Evolutionary conservation across 768 basidiomycete genomes (phyloP).

Genomic region (Favolaschia claudopus): DNA sequence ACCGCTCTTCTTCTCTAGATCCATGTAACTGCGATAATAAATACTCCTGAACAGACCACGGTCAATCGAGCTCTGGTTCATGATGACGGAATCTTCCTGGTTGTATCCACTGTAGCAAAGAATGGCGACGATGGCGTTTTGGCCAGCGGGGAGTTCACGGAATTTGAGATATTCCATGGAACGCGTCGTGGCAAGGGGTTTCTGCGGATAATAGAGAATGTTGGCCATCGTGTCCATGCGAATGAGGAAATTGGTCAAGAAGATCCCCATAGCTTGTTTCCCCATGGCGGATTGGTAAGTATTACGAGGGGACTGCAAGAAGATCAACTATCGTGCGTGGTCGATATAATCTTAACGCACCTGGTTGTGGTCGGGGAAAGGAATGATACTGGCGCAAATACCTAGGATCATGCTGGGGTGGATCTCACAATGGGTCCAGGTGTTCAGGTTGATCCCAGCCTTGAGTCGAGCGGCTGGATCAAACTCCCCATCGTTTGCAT

Average conservation of each 20-base stretch:
- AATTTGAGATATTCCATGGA: slow-evolving; percentile 99
- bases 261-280: slow-evolving; percentile 99
- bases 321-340: slow-evolving; percentile 15
- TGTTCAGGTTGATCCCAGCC: slow-evolving; percentile 83
- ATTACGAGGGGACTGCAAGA: slow-evolving; percentile 91
- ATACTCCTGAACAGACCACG: slow-evolving; percentile 98
- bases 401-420: slow-evolving; percentile 99
- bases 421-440: slow-evolving; percentile 99
- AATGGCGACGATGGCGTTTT: slow-evolving; percentile 98
- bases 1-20: slow-evolving; percentile 96
- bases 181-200: slow-evolving; percentile 96
- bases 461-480: slow-evolving; percentile 92
- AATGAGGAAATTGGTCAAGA: slow-evolving; percentile 96
- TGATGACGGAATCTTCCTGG: slow-evolving; percentile 99
- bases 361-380: slow-evolving; percentile 99
- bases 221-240: slow-evolving; percentile 99
- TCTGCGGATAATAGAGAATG: slow-evolving; percentile 98
- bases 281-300: slow-evolving; percentile 99
- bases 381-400: slow-evolving; percentile 98
- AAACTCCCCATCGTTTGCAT: slow-evolving; percentile 71
- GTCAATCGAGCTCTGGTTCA: slow-evolving; percentile 99
- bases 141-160: slow-evolving; percentile 97
- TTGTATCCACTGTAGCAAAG: slow-evolving; percentile 99
- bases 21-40: slow-evolving; percentile 98
- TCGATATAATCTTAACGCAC: slow-evolving; percentile 53